Evolutionary conservation across 2,329 filamentous ascomycete species (phyloP).

Genomic region (Keithomyces neogunnii): DNA sequence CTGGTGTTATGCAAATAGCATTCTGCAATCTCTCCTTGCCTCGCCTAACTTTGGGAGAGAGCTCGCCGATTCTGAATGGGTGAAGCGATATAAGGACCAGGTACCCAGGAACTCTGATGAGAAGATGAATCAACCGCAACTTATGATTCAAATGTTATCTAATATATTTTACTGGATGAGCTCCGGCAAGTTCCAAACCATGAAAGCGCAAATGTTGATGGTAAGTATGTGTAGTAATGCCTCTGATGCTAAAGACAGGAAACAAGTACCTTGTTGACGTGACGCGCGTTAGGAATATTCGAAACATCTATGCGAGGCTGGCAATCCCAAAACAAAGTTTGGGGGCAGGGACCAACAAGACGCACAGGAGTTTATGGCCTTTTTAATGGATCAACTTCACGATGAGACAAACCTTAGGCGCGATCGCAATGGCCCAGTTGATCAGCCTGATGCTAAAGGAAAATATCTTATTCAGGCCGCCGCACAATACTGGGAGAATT

Average conservation of each 20-base stretch:
- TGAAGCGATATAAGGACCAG: conserved; percentile 49
- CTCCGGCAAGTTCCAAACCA: conserved; percentile 37
- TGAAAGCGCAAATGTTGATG: conserved; percentile 49
- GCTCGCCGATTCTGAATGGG: conserved; percentile 50
- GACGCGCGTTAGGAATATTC: conserved; percentile 44
- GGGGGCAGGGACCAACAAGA: conserved; percentile 77
- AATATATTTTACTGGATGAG: conserved; percentile 51
- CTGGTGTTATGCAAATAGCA: conserved; percentile 91
- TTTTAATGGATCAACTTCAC: conserved; percentile 71
- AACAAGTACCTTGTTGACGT: neutral
- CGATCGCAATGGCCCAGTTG: conserved; percentile 28
- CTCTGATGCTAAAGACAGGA: neutral
- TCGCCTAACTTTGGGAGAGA: conserved; percentile 61
- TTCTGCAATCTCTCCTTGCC: conserved; percentile 72
- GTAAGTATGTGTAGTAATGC: conserved; percentile 30
- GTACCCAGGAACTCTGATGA: conserved; percentile 56
- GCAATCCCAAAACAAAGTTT: conserved; percentile 38
- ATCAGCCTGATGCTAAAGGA: conserved; percentile 23
- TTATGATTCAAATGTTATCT: conserved; percentile 51
- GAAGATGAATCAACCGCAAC: conserved; percentile 42
- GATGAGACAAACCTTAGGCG: conserved; percentile 68
- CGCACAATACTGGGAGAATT: conserved; percentile 64
- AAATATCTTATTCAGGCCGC: conserved; percentile 46
- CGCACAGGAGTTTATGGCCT: conserved; percentile 80
- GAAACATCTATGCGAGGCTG: conserved; percentile 24